Conservation (phyloP, 2,329 filamentous ascomycete species). For the Monosporascus sp. region DNA sequence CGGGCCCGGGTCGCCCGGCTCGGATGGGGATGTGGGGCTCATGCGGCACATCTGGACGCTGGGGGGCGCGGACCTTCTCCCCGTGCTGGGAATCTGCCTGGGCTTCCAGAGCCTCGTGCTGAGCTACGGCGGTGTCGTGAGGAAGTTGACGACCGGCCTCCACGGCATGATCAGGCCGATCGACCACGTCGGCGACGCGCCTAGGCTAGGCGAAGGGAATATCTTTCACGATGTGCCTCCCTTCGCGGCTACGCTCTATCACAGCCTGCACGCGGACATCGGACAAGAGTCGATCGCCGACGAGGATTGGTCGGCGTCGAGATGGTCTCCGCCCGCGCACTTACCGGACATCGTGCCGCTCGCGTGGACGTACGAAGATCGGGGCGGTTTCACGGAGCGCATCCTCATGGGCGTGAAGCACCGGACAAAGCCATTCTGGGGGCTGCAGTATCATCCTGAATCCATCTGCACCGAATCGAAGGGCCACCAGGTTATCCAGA, state of each 20-base stretch:
- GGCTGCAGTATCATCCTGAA: constrained; percentile 86
- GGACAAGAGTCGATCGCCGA: constrained; percentile 39
- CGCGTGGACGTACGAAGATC: constrained; percentile 54
- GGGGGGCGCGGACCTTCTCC: constrained; percentile 53
- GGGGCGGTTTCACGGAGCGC: constrained; percentile 36
- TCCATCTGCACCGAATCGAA: constrained; percentile 73
- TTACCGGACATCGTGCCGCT: constrained; percentile 48
- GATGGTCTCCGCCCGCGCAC: constrained; percentile 33
- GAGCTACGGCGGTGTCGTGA: constrained; percentile 61
- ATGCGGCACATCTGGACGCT: constrained; percentile 73
- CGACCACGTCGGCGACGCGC: constrained; percentile 38
- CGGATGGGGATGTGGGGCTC: constrained; percentile 71
- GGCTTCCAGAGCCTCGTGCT: constrained; percentile 80
- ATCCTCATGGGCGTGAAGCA: constrained; percentile 77
- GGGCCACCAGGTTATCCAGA: constrained; percentile 59
- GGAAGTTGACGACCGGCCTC: constrained; percentile 63
- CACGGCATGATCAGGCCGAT: constrained; percentile 77
- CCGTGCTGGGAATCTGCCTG: constrained; percentile 82
- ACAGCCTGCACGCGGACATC: constrained; percentile 55
- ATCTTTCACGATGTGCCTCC: constrained; percentile 59
- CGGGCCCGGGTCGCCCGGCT: constrained; percentile 76
- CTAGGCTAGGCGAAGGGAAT: constrained; percentile 36
- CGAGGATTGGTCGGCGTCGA: constrained; percentile 30
- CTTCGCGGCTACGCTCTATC: constrained; percentile 72
- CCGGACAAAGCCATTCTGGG: constrained; percentile 68